Conservation (phyloP, 306 rosid species). For the Clitoria ternatea region DNA sequence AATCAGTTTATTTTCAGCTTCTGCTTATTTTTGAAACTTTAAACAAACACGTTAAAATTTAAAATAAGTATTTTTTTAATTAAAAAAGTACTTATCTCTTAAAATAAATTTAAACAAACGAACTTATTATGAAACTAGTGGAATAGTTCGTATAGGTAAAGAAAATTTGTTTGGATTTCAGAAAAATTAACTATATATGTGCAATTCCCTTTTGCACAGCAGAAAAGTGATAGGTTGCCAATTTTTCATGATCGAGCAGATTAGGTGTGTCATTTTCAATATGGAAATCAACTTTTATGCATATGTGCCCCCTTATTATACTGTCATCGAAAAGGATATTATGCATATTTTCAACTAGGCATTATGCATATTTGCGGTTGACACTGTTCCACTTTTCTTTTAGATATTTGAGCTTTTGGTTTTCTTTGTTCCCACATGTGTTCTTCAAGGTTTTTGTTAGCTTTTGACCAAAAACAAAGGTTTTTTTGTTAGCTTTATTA, state of each 20-base stretch:
- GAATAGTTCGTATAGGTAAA: too few relatives aligned
- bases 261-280: background rate
- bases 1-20: too few relatives aligned
- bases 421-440: background rate
- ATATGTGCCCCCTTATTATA: background rate
- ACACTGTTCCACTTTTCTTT: background rate
- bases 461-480: too few relatives aligned
- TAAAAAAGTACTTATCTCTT: too few relatives aligned
- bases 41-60: too few relatives aligned
- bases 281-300: conserved; percentile 8
- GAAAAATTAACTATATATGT: background rate
- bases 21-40: too few relatives aligned
- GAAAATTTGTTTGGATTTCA: background rate
- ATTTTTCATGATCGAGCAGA: background rate
- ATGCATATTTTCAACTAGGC: background rate
- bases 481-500: background rate
- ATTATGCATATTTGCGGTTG: background rate
- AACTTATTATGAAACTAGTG: too few relatives aligned
- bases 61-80: too few relatives aligned
- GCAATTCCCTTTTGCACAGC: background rate
- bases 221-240: background rate
- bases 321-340: background rate
- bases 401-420: background rate
- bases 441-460: background rate
- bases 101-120: too few relatives aligned